Evolutionary conservation across 306 rosid species (phyloP).

Genomic region (Pachyrhizus erosus): DNA sequence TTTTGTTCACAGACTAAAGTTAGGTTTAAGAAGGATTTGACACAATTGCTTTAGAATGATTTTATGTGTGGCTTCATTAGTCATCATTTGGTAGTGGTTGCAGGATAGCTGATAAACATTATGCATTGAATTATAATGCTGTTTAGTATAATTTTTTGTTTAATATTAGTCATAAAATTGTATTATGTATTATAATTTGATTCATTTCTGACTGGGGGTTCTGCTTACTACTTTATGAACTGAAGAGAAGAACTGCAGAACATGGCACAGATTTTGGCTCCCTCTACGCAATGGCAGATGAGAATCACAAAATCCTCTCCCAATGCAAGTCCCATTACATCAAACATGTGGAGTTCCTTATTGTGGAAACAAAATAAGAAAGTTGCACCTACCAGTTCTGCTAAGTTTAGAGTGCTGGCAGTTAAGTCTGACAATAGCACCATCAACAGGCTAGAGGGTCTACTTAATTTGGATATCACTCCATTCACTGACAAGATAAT

Average conservation of each 20-base stretch:
- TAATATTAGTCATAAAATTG: slow-evolving; percentile 1
- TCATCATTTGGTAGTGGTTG: slow-evolving; percentile 31
- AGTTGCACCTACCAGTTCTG: slow-evolving; percentile 54
- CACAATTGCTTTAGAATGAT: slow-evolving; percentile 20
- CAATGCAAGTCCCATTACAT: slow-evolving; percentile 58
- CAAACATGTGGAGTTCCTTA: slow-evolving; percentile 83
- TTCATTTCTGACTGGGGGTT: slow-evolving; percentile 10
- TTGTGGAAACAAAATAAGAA: slow-evolving; percentile 74
- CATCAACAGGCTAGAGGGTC: slow-evolving; percentile 77
- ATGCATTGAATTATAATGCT: slow-evolving; percentile 18
- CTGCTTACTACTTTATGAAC: slow-evolving; percentile 36
- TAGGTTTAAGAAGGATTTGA: slow-evolving; percentile 29
- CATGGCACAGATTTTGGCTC: slow-evolving; percentile 99
- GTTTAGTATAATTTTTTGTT: not conserved
- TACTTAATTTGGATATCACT: slow-evolving; percentile 82
- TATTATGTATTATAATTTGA: not conserved
- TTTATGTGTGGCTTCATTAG: slow-evolving; percentile 7
- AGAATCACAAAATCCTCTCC: slow-evolving; percentile 61
- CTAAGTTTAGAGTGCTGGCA: slow-evolving; percentile 68
- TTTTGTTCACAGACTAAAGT: not conserved
- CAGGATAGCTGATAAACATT: slow-evolving; percentile 13
- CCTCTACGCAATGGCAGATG: slow-evolving; percentile 86
- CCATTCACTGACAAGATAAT: slow-evolving; percentile 87
- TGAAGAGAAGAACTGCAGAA: slow-evolving; percentile 58
- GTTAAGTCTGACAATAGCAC: slow-evolving; percentile 67